Conservation (phyloP, 257 asterid species). For the Penstemon davidsonii region DNA sequence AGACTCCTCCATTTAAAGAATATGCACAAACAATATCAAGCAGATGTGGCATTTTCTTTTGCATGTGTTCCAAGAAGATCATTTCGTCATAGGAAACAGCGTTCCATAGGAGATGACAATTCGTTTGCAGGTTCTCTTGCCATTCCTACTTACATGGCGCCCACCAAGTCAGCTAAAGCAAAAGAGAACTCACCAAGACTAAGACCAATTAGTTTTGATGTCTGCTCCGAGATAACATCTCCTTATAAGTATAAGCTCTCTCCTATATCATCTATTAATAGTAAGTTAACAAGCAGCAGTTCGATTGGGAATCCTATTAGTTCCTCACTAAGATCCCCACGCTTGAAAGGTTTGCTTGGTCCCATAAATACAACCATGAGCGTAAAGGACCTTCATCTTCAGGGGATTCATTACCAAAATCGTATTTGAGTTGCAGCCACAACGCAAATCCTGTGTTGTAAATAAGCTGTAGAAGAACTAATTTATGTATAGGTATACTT, state of each 20-base stretch:
- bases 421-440: slow-evolving; percentile 19
- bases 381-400: slow-evolving; percentile 42
- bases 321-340: slow-evolving; percentile 65
- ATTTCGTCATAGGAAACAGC: slow-evolving; percentile 68
- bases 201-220: slow-evolving; percentile 69
- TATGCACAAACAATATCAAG: slow-evolving; percentile 45
- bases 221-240: slow-evolving; percentile 73
- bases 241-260: slow-evolving; percentile 81
- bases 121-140: slow-evolving; percentile 53
- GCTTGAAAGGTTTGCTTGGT: slow-evolving; percentile 55
- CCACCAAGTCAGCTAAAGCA: slow-evolving; percentile 89
- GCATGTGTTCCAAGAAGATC: slow-evolving; percentile 46
- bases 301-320: slow-evolving; percentile 48
- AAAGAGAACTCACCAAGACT: slow-evolving; percentile 84
- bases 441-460: slow-evolving; percentile 25
- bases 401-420: slow-evolving; percentile 37
- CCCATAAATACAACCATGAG: slow-evolving; percentile 57
- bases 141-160: slow-evolving; percentile 85
- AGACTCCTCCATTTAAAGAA: slow-evolving; percentile 32
- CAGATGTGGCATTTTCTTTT: slow-evolving; percentile 50
- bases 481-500: slow-evolving; percentile 15
- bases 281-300: slow-evolving; percentile 65
- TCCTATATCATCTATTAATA: slow-evolving; percentile 83
- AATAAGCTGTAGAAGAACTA: slow-evolving; percentile 26
- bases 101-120: slow-evolving; percentile 59